These are phyloP conservation scores for Neophaeococcomyces aloes DNA, from an alignment of 2,329 filamentous ascomycete species.

Conservation along the genomic window DNA sequence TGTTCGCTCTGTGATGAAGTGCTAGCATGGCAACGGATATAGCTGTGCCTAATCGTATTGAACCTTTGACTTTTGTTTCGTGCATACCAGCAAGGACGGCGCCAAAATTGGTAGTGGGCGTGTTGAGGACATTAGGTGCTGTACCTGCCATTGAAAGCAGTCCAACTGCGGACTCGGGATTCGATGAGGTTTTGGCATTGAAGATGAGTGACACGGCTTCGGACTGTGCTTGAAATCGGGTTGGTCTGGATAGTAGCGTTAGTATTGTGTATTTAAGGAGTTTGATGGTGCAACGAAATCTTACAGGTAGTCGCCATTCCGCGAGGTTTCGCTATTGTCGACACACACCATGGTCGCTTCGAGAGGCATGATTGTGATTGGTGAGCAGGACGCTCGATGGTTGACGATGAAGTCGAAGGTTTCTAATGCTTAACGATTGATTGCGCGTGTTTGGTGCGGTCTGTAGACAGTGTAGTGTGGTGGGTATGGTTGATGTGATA, in stretches of 20 bases:
- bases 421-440: not conserved
- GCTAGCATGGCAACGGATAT: slow-evolving; percentile 90
- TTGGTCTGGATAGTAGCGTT: slow-evolving; percentile 50
- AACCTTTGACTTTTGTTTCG: slow-evolving; percentile 86
- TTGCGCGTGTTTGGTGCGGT: not conserved
- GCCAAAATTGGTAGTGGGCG: slow-evolving; percentile 89
- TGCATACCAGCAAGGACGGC: slow-evolving; percentile 89
- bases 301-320: slow-evolving; percentile 81
- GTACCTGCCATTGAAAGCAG: slow-evolving; percentile 98
- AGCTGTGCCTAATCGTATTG: slow-evolving; percentile 77
- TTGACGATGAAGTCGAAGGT: not conserved
- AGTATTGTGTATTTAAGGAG: slow-evolving; percentile 4
- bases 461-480: not conserved
- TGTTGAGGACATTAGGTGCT: slow-evolving; percentile 93
- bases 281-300: slow-evolving; percentile 17
- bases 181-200: slow-evolving; percentile 86
- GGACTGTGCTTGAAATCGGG: slow-evolving; percentile 89
- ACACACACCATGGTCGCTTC: slow-evolving; percentile 98
- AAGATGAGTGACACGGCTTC: slow-evolving; percentile 94
- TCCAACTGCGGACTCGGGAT: slow-evolving; percentile 93
- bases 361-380: slow-evolving; percentile 71
- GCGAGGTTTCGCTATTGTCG: slow-evolving; percentile 97
- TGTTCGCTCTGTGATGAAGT: slow-evolving; percentile 95
- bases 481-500: not conserved
- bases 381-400: not conserved